Base-by-base conservation (phyloP, 2,329 filamentous ascomycete genomes). In the Calonectria pauciramosa region DNA sequence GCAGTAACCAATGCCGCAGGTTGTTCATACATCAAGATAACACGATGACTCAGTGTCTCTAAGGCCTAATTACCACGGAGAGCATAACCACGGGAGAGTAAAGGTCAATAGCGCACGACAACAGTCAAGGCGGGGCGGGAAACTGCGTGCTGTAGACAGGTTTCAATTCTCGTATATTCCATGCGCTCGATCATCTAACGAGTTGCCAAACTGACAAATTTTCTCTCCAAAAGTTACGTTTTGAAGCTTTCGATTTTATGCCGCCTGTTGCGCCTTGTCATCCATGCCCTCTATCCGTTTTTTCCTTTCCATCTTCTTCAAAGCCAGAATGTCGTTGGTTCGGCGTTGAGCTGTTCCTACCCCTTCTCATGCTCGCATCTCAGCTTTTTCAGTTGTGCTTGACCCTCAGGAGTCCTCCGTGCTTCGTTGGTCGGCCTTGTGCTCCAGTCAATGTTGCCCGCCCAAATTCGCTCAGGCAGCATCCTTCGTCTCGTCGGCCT, bases 401-500 rank as follows among this genome's bases (percentile, higher is more conserved):
- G 3, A 13, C 56, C 16, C 14, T 14, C n/a, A 4, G 11, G 11
- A 6, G 20, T 18, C 16, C 26, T 41, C 10, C 23, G 7, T 26
- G 23, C 7, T 41, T n/a, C 9, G n/a, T 14, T 16, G 13, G 14
- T 30, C 23, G n/a, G 16, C 7, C 26, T 63, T 28, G 34, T 20
- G 11, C 34, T 28, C 14, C 41, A 34, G 18, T 18, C 20, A 41
- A 9, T n/a, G 38, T 9, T 63, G 34, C 56, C n/a, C 30, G 20
- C 26, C 38, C 60, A 34, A 41, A 49, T 65, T 49, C 18, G 26
- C 44, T 73, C 56, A 79, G 16, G 59, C 75, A 20, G 60, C 75
- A 41, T 73, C 69, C 11, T 75, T 52, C 63, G 66, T 73, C 30
- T 80, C 79, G 14, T 80, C 79, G 0, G 65, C 71, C 49, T 82